Conservation (phyloP, 805 yeast genomes). For the Saccharomyces paradoxus region DNA sequence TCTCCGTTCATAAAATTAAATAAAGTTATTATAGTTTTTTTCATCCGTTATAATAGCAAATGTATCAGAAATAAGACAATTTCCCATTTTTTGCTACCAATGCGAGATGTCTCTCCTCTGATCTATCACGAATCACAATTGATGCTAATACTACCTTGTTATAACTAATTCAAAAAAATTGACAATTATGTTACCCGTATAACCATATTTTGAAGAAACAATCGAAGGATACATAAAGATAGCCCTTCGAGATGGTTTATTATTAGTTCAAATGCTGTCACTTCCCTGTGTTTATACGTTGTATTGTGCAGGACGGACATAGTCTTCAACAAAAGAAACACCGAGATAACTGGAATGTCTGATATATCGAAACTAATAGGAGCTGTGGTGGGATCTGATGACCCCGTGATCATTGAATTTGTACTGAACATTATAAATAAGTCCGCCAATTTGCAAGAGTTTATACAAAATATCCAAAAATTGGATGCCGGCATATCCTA, state of each 20-base stretch:
- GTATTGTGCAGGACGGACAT: not conserved
- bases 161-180: not conserved
- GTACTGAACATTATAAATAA: conserved; percentile 34
- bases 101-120: not conserved
- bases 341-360: not conserved
- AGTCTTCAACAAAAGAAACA: not conserved
- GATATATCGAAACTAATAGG: conserved; percentile 7
- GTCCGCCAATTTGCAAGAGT: conserved; percentile 28
- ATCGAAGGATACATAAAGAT: not conserved
- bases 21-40: not conserved
- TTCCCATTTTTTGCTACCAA: not conserved
- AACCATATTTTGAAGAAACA: not conserved
- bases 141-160: not conserved
- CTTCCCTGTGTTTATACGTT: not conserved
- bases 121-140: not conserved
- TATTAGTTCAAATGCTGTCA: not conserved
- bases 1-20: not conserved
- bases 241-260: not conserved
- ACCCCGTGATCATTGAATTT: conserved; percentile 40
- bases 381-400: conserved; percentile 32
- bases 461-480: conserved; percentile 33
- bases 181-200: not conserved
- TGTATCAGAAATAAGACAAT: not conserved
- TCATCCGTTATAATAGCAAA: not conserved
- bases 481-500: conserved; percentile 36